Percentiles rank a stretch among this genome's conserved stretches.
Conservation (phyloP, 441 rosid species). For the Isatis lusitanica region DNA sequence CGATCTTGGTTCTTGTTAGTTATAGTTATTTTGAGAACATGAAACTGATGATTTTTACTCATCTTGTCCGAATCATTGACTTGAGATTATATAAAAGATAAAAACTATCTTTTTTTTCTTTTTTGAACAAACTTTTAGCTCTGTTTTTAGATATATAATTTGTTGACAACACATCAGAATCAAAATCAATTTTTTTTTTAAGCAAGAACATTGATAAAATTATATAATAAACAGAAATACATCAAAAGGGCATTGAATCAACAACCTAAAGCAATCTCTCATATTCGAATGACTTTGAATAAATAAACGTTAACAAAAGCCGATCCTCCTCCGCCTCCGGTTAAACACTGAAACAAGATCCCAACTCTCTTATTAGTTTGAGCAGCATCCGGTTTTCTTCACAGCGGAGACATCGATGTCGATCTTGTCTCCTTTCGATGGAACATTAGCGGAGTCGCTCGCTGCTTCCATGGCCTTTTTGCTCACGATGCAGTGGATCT, state of each 20-base stretch:
- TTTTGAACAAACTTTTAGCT: too few relatives aligned
- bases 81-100: not conserved
- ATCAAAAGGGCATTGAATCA: not conserved
- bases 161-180: not conserved
- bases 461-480: conserved; percentile 78
- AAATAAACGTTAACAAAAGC: conserved; percentile 21
- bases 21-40: not conserved
- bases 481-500: conserved; percentile 77
- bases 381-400: conserved; percentile 76
- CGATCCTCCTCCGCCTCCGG: conserved; percentile 4
- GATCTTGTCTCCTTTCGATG: conserved; percentile 76
- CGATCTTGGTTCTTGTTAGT: not conserved
- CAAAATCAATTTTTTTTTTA: not conserved
- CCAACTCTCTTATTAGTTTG: conserved; percentile 44
- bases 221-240: conserved; percentile 18
- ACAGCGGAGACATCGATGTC: conserved; percentile 80
- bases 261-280: conserved; percentile 25
- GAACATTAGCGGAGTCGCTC: conserved; percentile 53
- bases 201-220: not conserved
- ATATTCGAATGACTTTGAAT: conserved; percentile 19
- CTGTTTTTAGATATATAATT: not conserved
- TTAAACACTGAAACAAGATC: not conserved
- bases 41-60: not conserved
- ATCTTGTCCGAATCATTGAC: not conserved
- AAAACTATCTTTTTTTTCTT: too few relatives aligned